phyloP scores from a whole-genome alignment of 2,329 filamentous ascomycete species.

The Fusarium sp. region DNA sequence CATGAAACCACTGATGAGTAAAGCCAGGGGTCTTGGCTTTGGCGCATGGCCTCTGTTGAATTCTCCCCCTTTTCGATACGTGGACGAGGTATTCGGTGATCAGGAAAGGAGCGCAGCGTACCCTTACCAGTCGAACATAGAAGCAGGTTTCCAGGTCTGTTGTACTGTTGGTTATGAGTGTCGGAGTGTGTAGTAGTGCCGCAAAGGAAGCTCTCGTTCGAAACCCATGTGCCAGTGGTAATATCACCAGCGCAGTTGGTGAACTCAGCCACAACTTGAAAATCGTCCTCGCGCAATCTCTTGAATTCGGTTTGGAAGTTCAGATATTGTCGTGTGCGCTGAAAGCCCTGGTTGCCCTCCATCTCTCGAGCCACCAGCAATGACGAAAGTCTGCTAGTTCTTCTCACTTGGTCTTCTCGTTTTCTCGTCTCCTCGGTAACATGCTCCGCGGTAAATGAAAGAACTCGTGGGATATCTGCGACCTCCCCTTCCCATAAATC shows the following conservation, averaged over 20 bases:
- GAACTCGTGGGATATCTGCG: constrained; percentile 29
- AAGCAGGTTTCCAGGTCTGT: constrained; percentile 72
- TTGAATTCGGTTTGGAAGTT: constrained; percentile 62
- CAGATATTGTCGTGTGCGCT: constrained; percentile 55
- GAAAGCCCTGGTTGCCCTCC: constrained; percentile 59
- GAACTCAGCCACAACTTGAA: constrained; percentile 66
- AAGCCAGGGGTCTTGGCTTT: constrained; percentile 71
- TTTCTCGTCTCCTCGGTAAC: constrained; percentile 22
- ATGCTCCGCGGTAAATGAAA: constrained; percentile 43
- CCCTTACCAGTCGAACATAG: constrained; percentile 63
- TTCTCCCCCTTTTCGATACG: constrained; percentile 67
- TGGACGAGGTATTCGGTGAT: constrained; percentile 69
- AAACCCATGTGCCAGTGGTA: constrained; percentile 68
- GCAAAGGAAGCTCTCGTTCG: constrained; percentile 66
- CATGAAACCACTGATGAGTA: constrained; percentile 74
- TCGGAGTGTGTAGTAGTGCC: constrained; percentile 74
- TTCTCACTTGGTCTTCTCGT: constrained; percentile 17
- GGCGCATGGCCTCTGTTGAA: constrained; percentile 66
- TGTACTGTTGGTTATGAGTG: constrained; percentile 73
- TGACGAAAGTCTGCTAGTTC: constrained; percentile 51
- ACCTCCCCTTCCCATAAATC: constrained; percentile 47
- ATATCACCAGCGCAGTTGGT: constrained; percentile 73
- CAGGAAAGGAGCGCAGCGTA: constrained; percentile 63
- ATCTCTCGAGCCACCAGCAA: constrained; percentile 64
- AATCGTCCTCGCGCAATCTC: constrained; percentile 62